phyloP scores from a whole-genome alignment of 208 protist genomes.

The Wallacemonas sp. region DNA sequence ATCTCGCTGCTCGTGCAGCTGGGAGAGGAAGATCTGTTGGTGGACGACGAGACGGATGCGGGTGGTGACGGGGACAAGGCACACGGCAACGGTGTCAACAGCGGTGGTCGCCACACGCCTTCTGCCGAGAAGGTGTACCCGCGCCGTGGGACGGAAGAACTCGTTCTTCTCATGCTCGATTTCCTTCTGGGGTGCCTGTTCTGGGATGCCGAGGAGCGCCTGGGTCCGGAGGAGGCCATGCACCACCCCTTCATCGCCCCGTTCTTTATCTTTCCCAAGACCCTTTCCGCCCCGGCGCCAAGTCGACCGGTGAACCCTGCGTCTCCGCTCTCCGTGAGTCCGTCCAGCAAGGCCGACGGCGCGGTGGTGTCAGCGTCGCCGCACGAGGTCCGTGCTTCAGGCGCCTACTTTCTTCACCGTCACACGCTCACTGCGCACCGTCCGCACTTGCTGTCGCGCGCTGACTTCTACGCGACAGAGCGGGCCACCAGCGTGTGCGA shows the following conservation, averaged over 20 bases:
- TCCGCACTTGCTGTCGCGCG: background rate
- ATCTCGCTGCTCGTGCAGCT: background rate
- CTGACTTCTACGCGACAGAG: background rate
- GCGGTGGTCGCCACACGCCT: no score
- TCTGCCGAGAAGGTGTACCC: background rate
- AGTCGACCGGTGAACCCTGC: no score
- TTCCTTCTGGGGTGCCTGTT: conserved; percentile 58
- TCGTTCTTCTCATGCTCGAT: conserved; percentile 21
- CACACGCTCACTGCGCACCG: conserved; percentile 33
- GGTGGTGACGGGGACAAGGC: no score
- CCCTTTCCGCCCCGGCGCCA: background rate
- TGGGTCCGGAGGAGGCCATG: conserved; percentile 47
- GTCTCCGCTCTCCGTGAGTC: no score
- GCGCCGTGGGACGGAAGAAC: conserved; percentile 4
- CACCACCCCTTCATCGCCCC: conserved; percentile 48
- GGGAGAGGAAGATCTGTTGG: background rate
- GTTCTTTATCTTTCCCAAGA: conserved; percentile 7
- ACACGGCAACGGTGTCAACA: no score
- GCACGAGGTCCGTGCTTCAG: conserved; percentile 11
- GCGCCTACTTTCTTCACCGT: conserved; percentile 33
- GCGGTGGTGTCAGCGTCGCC: background rate
- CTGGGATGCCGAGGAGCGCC: conserved; percentile 56
- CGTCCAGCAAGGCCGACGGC: background rate
- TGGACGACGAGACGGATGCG: background rate
- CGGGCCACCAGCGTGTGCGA: no score